These are phyloP conservation scores for Xylaria sp. DNA, from an alignment of 2,329 filamentous ascomycete species.

Conservation along the genomic window DNA sequence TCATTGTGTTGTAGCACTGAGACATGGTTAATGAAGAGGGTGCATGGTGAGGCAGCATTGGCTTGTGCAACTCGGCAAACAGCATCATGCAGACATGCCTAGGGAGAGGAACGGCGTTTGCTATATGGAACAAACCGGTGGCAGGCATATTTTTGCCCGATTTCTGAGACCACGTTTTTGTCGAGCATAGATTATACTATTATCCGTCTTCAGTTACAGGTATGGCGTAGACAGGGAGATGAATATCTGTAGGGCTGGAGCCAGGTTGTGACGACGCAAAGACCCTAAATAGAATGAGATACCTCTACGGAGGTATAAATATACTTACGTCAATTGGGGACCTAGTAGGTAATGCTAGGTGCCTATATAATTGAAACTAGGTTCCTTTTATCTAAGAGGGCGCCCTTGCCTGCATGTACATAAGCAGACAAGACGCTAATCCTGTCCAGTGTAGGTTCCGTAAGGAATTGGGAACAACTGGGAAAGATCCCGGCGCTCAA, in stretches of 20 bases:
- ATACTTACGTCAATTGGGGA: too few species aligned
- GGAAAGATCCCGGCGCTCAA: conserved; percentile 1
- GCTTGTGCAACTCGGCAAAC: conserved; percentile 17
- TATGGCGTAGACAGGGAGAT: neutral
- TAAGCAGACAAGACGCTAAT: neutral
- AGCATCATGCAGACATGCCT: conserved; percentile 11
- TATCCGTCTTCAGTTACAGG: conserved; percentile 1
- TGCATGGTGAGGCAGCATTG: conserved; percentile 18
- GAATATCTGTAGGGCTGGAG: conserved; percentile 28
- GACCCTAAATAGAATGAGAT: neutral
- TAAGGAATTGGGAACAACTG: conserved; percentile 6
- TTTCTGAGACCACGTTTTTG: neutral
- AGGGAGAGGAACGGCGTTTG: neutral
- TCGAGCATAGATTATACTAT: conserved; percentile 6
- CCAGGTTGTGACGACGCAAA: conserved; percentile 15
- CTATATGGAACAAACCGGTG: neutral
- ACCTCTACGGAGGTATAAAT: neutral
- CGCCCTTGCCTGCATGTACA: neutral
- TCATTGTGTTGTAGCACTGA: conserved; percentile 19
- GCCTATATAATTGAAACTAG: too few species aligned
- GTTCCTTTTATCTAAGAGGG: too few species aligned
- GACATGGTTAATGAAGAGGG: conserved; percentile 13
- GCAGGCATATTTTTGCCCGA: neutral
- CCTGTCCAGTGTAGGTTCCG: too few species aligned
- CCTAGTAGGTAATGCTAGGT: too few species aligned